Conservation (phyloP, 371 early-diverging fungal genomes). For the Mortierella sp. region DNA sequence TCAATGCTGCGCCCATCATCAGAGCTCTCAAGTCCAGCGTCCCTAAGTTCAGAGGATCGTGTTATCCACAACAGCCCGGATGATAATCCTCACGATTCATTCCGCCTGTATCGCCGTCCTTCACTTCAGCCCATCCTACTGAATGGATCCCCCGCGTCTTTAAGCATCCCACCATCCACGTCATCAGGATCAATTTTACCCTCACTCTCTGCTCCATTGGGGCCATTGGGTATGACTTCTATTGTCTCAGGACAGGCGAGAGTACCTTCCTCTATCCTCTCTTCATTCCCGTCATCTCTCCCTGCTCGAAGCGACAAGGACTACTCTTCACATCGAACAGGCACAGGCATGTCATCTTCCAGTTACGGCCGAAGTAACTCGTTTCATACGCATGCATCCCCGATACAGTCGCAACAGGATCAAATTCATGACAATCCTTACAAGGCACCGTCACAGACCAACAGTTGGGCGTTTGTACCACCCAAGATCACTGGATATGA, state of each 20-base stretch:
- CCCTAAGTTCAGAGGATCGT: not conserved
- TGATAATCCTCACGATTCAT: not conserved
- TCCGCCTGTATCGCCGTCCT: slow-evolving; percentile 1
- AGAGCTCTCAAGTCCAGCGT: not conserved
- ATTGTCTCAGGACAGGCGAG: not conserved
- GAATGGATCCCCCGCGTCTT: not conserved
- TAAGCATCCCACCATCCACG: not conserved
- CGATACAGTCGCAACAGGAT: slow-evolving; percentile 5
- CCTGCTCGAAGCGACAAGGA: not conserved
- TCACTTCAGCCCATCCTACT: not conserved
- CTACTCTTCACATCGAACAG: not conserved
- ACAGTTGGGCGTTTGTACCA: slow-evolving; percentile 40
- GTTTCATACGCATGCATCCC: slow-evolving; percentile 13
- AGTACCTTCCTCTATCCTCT: not conserved
- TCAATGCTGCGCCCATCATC: not conserved
- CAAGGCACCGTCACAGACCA: slow-evolving; percentile 32
- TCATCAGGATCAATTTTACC: not conserved
- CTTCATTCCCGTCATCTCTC: not conserved
- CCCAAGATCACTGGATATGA: slow-evolving; percentile 41
- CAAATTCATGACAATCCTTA: slow-evolving; percentile 46
- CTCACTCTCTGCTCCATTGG: not conserved
- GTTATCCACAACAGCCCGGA: not conserved
- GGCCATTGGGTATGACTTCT: not conserved
- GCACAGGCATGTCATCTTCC: not conserved
- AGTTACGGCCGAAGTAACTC: not conserved